These are phyloP conservation scores for Lobosporangium transversale DNA, from an alignment of 192 early-diverging fungal species.

Conservation along the genomic window DNA sequence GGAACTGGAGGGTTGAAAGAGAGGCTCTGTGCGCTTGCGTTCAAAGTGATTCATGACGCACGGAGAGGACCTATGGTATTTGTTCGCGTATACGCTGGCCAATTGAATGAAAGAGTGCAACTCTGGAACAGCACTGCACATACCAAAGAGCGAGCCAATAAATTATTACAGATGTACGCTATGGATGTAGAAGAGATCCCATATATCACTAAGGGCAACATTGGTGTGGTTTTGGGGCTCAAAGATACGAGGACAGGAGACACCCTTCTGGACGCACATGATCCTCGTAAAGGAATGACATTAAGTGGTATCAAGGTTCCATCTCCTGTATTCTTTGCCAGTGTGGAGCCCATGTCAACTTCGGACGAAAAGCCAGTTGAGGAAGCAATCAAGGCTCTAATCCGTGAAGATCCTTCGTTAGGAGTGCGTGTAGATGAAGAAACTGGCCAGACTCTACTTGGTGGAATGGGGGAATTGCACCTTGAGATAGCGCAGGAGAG, in stretches of 20 bases:
- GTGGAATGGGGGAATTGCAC: constrained; percentile 96
- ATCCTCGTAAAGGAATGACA: constrained; percentile 59
- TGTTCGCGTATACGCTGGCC: constrained; percentile 89
- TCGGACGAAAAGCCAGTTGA: constrained; percentile 80
- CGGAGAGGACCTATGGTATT: constrained; percentile 91
- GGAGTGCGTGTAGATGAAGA: constrained; percentile 78
- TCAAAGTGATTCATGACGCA: constrained; percentile 90
- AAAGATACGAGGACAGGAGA: constrained; percentile 90
- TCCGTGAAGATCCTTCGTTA: constrained; percentile 91
- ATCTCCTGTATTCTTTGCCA: constrained; percentile 86
- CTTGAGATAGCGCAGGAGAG: constrained; percentile 89
- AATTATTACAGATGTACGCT: constrained; percentile 92
- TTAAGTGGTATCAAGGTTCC: constrained; percentile 85
- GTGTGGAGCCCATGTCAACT: constrained; percentile 78
- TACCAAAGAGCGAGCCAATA: constrained; percentile 81
- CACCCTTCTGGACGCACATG: constrained; percentile 73
- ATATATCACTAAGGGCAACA: constrained; percentile 77
- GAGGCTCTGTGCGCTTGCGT: constrained; percentile 87
- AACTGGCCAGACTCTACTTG: constrained; percentile 87
- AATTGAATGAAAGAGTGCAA: constrained; percentile 70
- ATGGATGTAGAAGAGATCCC: constrained; percentile 88
- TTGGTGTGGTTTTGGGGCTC: constrained; percentile 85
- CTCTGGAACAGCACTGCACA: constrained; percentile 75
- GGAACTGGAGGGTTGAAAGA: constrained; percentile 58
- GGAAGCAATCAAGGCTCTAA: constrained; percentile 75